Conservation (phyloP, 2,329 filamentous ascomycete species). For the Leptographium wingfieldii region DNA sequence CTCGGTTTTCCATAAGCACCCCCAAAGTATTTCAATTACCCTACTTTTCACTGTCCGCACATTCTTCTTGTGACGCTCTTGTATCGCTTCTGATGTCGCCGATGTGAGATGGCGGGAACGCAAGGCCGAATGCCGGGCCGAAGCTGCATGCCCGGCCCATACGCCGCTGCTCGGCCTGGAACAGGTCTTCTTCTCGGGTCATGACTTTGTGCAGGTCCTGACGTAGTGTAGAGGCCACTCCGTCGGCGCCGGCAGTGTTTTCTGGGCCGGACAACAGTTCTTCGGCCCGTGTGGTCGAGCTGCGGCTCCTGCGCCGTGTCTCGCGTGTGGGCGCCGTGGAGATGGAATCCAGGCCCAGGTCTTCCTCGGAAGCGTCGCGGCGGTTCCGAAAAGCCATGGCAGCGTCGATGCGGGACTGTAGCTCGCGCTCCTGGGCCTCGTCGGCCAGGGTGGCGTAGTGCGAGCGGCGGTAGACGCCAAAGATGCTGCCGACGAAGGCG, state of each 20-base stretch:
- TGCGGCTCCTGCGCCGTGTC: not conserved
- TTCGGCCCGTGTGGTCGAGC: not conserved
- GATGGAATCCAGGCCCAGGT: slow-evolving; percentile 1
- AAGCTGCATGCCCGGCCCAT: slow-evolving; percentile 8
- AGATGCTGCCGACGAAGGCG: slow-evolving; percentile 11
- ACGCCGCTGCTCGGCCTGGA: slow-evolving; percentile 6
- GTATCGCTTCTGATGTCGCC: not conserved
- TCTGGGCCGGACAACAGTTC: not conserved
- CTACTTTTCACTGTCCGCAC: too few relatives aligned
- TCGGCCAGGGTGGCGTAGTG: slow-evolving; percentile 19
- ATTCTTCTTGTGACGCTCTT: too few relatives aligned
- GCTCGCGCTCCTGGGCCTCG: slow-evolving; percentile 14
- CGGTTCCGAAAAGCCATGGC: slow-evolving; percentile 16
- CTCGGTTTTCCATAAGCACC: too few relatives aligned
- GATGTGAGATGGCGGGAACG: not conserved
- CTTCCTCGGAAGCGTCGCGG: not conserved
- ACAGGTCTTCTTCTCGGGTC: slow-evolving; percentile 4
- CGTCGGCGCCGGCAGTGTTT: not conserved
- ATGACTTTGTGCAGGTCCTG: slow-evolving; percentile 13
- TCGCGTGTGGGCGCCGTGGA: not conserved
- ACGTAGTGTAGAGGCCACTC: slow-evolving; percentile 4
- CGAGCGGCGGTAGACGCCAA: slow-evolving; percentile 19
- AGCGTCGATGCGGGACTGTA: slow-evolving; percentile 15
- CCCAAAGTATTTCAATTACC: too few relatives aligned
- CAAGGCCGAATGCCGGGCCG: slow-evolving; percentile 12